Evolutionary conservation across 2,329 filamentous ascomycete genomes (phyloP).

Genomic region (Venturia pyrina): DNA sequence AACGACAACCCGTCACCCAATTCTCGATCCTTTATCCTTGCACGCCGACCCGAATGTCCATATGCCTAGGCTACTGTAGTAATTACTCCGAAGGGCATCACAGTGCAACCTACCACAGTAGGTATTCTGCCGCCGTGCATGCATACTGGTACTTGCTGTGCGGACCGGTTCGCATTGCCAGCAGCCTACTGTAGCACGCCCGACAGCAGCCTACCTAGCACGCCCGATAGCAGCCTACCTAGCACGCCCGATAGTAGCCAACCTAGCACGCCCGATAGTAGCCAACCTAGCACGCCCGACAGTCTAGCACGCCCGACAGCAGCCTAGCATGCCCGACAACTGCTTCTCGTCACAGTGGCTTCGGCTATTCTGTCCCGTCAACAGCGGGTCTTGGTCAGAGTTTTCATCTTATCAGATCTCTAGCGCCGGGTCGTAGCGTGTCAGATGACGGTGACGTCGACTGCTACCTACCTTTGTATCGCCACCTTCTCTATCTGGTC

Average conservation of each 20-base stretch:
- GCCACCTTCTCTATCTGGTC: not conserved
- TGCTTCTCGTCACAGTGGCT: too few species aligned
- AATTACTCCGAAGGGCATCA: too few species aligned
- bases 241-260: too few species aligned
- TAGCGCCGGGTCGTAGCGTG: not conserved
- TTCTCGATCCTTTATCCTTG: not conserved
- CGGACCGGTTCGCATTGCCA: not conserved
- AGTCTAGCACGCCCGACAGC: too few species aligned
- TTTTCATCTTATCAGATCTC: constrained; percentile 12
- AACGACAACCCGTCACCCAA: not conserved
- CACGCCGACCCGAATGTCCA: not conserved
- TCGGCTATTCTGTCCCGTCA: too few species aligned
- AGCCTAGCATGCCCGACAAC: too few species aligned
- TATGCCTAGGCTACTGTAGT: not conserved
- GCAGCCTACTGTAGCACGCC: not conserved
- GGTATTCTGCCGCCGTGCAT: not conserved
- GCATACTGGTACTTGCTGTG: not conserved
- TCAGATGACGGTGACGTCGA: too few species aligned
- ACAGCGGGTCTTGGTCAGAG: not conserved
- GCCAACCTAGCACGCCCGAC: too few species aligned
- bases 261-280: too few species aligned
- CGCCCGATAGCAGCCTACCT: not conserved
- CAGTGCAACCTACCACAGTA: too few species aligned
- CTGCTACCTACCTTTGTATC: not conserved
- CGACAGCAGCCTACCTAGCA: too few species aligned